These are phyloP conservation scores for Leishmania braziliensis DNA, from an alignment of 208 protist genomes.

Conservation along the genomic window DNA sequence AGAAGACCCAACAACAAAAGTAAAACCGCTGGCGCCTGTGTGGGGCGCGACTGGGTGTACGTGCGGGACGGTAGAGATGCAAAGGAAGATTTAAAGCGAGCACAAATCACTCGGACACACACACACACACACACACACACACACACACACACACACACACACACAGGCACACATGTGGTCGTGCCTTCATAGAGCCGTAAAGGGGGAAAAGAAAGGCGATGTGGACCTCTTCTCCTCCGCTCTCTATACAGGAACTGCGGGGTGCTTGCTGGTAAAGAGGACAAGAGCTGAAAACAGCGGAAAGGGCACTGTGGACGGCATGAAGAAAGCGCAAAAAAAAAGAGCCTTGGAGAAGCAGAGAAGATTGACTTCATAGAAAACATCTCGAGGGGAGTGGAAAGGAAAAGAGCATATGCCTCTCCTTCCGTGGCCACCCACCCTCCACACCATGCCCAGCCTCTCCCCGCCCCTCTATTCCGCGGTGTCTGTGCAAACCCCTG, in stretches of 20 bases:
- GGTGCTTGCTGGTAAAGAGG: background rate
- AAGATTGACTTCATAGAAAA: background rate
- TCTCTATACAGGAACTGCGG: background rate
- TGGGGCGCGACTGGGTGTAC: background rate
- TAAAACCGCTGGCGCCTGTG: background rate
- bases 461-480: background rate
- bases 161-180: background rate
- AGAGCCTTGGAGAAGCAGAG: background rate
- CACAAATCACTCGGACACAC: background rate
- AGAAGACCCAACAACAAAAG: background rate
- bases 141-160: background rate
- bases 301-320: background rate
- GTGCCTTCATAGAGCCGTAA: background rate
- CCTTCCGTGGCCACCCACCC: background rate
- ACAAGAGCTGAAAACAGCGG: background rate
- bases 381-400: background rate
- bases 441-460: background rate
- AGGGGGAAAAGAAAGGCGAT: background rate
- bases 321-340: background rate
- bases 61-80: background rate
- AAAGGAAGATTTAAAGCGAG: background rate
- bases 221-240: background rate
- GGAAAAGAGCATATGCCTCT: background rate
- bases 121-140: background rate
- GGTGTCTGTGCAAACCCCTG: background rate